Percentiles rank a stretch among this genome's conserved stretches.
Evolutionary conservation across 1,284 basidiomycete species (phyloP).

Genomic region (Salmacisia buchloeana): DNA sequence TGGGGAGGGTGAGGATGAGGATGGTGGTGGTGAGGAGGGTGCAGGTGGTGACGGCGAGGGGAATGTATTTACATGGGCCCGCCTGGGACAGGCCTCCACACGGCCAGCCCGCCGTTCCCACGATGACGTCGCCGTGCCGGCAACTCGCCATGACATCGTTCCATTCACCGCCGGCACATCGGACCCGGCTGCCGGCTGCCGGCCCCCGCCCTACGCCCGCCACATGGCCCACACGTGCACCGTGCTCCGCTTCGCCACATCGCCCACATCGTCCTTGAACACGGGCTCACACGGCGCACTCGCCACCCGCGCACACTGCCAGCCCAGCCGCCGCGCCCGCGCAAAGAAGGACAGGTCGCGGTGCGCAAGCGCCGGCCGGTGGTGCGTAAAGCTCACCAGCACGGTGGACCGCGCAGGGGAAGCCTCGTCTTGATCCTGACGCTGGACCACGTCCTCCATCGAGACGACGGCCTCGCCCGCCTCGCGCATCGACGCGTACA

Average conservation of each 20-base stretch:
- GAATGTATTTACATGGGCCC: no score
- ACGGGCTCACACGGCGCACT: conserved; percentile 57
- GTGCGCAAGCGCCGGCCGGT: conserved; percentile 72
- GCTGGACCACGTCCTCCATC: background rate
- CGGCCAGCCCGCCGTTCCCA: no score
- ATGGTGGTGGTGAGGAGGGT: conserved; percentile 18
- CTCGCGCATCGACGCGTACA: background rate
- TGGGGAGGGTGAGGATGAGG: conserved; percentile 13
- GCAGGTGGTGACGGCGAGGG: background rate
- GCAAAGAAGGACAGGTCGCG: conserved; percentile 79
- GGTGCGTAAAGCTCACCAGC: conserved; percentile 88
- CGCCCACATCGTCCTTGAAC: conserved; percentile 5
- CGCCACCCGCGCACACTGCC: conserved; percentile 71
- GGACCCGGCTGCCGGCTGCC: background rate
- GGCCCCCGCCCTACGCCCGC: background rate
- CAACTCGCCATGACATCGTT: no score
- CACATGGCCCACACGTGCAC: conserved; percentile 4
- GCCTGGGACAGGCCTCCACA: no score
- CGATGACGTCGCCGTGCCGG: no score
- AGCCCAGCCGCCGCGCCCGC: conserved; percentile 64
- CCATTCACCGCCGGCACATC: background rate
- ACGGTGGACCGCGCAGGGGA: conserved; percentile 55
- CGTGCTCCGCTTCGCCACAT: conserved; percentile 4
- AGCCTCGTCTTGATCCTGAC: no score
- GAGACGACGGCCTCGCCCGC: background rate